A percentile compares a stretch with the other conserved stretches of the same genome.
Evolutionary conservation across 2,329 filamentous ascomycete species (phyloP).

Genomic region (Ophiocordyceps polyrhachis-furcata): DNA sequence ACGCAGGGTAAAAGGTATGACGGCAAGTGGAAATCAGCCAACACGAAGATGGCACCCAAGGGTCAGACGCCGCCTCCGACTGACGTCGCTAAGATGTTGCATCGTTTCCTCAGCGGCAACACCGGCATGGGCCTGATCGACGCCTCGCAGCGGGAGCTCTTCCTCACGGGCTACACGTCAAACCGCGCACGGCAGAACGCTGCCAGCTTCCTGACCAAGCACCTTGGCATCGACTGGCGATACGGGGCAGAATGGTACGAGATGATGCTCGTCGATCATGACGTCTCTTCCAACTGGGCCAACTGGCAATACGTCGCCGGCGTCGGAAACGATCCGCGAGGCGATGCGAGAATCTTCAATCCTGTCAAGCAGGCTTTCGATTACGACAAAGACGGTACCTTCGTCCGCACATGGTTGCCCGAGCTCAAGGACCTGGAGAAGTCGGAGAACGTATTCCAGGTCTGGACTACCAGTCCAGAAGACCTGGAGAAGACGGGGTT

Average conservation of each 20-base stretch:
- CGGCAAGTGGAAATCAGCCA: slow-evolving; percentile 30
- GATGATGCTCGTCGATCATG: slow-evolving; percentile 55
- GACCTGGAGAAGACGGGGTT: slow-evolving; percentile 39
- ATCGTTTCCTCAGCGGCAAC: slow-evolving; percentile 44
- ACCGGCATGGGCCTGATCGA: slow-evolving; percentile 66
- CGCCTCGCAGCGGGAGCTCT: slow-evolving; percentile 55
- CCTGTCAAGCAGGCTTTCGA: slow-evolving; percentile 65
- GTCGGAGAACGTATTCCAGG: slow-evolving; percentile 46
- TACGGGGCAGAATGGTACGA: slow-evolving; percentile 74
- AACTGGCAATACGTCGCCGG: slow-evolving; percentile 73
- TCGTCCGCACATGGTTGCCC: slow-evolving; percentile 54
- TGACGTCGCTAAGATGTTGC: slow-evolving; percentile 28
- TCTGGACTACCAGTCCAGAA: slow-evolving; percentile 42
- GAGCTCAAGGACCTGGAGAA: slow-evolving; percentile 39
- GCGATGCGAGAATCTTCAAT: slow-evolving; percentile 58
- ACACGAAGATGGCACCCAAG: slow-evolving; percentile 9
- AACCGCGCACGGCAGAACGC: slow-evolving; percentile 63
- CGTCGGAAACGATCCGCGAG: slow-evolving; percentile 61
- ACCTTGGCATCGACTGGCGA: slow-evolving; percentile 60
- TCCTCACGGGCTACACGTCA: slow-evolving; percentile 59
- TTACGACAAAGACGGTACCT: slow-evolving; percentile 52
- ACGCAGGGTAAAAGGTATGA: slow-evolving; percentile 22
- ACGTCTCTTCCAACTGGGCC: slow-evolving; percentile 58
- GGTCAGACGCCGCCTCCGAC: slow-evolving; percentile 22
- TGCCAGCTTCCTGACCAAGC: slow-evolving; percentile 54